Conservation (phyloP, 1,139 yeast species). For the Blastobotrys illinoisensis region DNA sequence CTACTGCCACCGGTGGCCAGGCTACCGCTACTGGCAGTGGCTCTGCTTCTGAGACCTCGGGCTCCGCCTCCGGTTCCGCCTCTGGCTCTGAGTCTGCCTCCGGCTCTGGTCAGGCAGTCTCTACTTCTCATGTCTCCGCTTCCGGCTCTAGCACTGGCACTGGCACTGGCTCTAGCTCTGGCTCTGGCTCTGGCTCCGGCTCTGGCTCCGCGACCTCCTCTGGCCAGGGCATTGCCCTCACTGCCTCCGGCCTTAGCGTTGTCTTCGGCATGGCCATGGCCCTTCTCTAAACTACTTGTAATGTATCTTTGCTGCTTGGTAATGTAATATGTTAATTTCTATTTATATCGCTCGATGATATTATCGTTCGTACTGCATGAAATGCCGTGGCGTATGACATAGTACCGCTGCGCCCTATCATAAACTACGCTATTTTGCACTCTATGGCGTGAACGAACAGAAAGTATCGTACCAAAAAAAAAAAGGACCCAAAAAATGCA, state of each 20-base stretch:
- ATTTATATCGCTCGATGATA: neutral
- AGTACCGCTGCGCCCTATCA: too few relatives aligned
- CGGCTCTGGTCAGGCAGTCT: too few relatives aligned
- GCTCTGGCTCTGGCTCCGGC: too few relatives aligned
- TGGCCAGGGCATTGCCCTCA: neutral
- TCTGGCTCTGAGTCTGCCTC: constrained; percentile 6
- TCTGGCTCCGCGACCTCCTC: constrained; percentile 4
- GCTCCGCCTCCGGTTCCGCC: constrained; percentile 1
- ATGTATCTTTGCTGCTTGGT: neutral
- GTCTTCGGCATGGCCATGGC: neutral
- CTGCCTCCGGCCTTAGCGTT: neutral
- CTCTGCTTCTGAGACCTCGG: constrained; percentile 5
- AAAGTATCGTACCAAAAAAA: neutral
- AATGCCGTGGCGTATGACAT: too few relatives aligned
- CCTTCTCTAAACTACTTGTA: constrained; percentile 1
- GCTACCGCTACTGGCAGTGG: constrained; percentile 6
- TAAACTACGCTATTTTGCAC: too few relatives aligned
- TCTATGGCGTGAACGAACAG: too few relatives aligned
- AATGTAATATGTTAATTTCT: neutral
- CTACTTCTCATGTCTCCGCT: too few relatives aligned
- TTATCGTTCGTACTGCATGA: neutral
- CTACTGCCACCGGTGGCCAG: constrained; percentile 1
- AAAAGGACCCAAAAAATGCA: neutral
- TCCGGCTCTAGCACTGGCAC: constrained; percentile 2
- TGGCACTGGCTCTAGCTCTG: too few relatives aligned